These are phyloP conservation scores for Lactifluus hygrophoroides DNA, from an alignment of 768 basidiomycete species.

Conservation along the genomic window DNA sequence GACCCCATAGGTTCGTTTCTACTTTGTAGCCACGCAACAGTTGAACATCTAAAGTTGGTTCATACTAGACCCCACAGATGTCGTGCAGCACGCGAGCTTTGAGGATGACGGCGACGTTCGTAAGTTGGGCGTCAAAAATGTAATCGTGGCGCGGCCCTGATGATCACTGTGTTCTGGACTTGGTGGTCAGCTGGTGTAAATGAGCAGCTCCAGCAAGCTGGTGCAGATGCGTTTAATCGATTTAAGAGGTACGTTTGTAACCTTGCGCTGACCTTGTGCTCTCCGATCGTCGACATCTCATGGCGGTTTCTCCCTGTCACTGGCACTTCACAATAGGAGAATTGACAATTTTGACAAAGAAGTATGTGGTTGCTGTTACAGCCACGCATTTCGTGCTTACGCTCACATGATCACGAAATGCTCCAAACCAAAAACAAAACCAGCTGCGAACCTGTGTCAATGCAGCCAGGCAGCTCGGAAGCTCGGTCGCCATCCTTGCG, in stretches of 20 bases:
- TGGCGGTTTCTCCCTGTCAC: no score
- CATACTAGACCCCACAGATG: conserved; percentile 6
- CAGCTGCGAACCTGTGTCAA: conserved; percentile 72
- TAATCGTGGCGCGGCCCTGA: not conserved
- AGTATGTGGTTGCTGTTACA: conserved; percentile 28
- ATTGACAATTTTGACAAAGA: conserved; percentile 59
- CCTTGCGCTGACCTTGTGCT: not conserved
- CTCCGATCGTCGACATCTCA: conserved; percentile 3
- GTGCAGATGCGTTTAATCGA: conserved; percentile 54
- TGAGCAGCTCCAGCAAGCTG: conserved; percentile 57
- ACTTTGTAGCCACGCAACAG: not conserved
- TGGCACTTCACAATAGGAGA: conserved; percentile 33
- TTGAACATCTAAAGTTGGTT: not conserved
- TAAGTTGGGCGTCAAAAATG: conserved; percentile 34
- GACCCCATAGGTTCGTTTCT: conserved; percentile 24
- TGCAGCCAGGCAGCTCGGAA: conserved; percentile 69
- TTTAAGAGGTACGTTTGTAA: conserved; percentile 47
- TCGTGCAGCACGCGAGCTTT: conserved; percentile 38
- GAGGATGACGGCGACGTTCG: conserved; percentile 62
- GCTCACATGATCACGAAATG: conserved; percentile 1
- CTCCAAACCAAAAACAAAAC: not conserved
- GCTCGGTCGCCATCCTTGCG: conserved; percentile 68
- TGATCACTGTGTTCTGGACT: not conserved
- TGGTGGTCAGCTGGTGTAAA: conserved; percentile 51
- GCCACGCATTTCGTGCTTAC: conserved; percentile 7